Evolutionary conservation across 805 yeast species (phyloP).

Genomic region (Teunomyces barrocoloradensis): DNA sequence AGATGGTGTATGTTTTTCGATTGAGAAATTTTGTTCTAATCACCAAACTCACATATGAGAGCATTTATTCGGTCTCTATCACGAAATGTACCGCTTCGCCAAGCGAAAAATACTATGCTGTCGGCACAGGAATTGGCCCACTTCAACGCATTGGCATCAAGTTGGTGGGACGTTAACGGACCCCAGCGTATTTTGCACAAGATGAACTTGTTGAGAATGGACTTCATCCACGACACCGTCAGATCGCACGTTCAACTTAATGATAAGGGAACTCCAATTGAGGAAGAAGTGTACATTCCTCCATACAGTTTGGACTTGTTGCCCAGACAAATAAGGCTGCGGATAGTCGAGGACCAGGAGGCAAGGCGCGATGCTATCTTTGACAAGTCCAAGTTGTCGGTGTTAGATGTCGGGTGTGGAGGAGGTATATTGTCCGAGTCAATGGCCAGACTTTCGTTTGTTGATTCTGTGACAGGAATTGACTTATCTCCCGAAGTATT

Average conservation of each 20-base stretch:
- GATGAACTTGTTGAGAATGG: constrained; percentile 89
- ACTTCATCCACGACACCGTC: constrained; percentile 70
- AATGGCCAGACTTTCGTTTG: constrained; percentile 69
- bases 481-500: constrained; percentile 85
- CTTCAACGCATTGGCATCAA: constrained; percentile 80
- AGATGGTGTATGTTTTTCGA: not conserved
- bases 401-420: constrained; percentile 94
- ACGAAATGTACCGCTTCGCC: not conserved
- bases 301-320: constrained; percentile 70
- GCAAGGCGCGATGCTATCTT: constrained; percentile 38
- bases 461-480: constrained; percentile 68
- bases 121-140: constrained; percentile 61
- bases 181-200: constrained; percentile 91
- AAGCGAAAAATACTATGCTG: not conserved
- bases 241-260: constrained; percentile 43
- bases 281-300: constrained; percentile 65
- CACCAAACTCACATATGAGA: not conserved
- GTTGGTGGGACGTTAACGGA: constrained; percentile 98
- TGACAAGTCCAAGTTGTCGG: constrained; percentile 41
- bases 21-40: not conserved
- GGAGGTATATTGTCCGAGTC: constrained; percentile 95
- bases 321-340: constrained; percentile 52
- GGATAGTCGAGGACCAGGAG: constrained; percentile 52
- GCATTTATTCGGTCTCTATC: not conserved
- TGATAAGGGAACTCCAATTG: constrained; percentile 18